phyloP scores from a whole-genome alignment of 2,329 filamentous ascomycete species.

The Hysterium pulicare region DNA sequence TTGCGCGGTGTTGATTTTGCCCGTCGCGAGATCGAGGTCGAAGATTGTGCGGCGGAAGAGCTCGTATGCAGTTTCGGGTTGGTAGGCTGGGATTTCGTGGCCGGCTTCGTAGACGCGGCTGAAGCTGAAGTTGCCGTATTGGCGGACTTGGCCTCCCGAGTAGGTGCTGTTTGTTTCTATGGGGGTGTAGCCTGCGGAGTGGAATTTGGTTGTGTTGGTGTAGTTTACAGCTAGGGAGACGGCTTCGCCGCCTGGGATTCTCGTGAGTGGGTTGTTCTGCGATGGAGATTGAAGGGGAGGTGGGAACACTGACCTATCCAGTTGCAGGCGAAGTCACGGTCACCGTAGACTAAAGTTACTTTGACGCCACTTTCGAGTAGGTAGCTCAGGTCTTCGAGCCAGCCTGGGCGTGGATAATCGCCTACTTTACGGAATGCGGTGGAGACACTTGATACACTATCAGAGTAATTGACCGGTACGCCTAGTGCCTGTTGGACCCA shows the following conservation, averaged over 20 bases:
- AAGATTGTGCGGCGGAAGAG: slow-evolving; percentile 53
- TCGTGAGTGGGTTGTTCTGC: slow-evolving; percentile 41
- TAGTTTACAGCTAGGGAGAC: slow-evolving; percentile 58
- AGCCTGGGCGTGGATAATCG: slow-evolving; percentile 48
- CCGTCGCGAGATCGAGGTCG: slow-evolving; percentile 54
- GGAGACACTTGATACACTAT: slow-evolving; percentile 39
- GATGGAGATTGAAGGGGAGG: not conserved
- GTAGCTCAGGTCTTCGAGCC: slow-evolving; percentile 49
- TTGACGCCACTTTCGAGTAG: slow-evolving; percentile 50
- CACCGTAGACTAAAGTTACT: slow-evolving; percentile 29
- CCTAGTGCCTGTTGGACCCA: slow-evolving; percentile 58
- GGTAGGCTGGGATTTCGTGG: slow-evolving; percentile 49
- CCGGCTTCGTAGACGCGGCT: slow-evolving; percentile 52
- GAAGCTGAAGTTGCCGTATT: slow-evolving; percentile 66
- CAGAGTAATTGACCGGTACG: slow-evolving; percentile 58
- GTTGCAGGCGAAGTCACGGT: slow-evolving; percentile 52
- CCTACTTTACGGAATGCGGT: slow-evolving; percentile 47
- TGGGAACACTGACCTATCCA: slow-evolving; percentile 50
- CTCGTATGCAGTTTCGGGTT: slow-evolving; percentile 49
- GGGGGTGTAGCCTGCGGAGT: slow-evolving; percentile 66
- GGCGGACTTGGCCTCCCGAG: slow-evolving; percentile 69
- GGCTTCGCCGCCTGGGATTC: slow-evolving; percentile 70
- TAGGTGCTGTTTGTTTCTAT: slow-evolving; percentile 67
- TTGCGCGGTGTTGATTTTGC: slow-evolving; percentile 39
- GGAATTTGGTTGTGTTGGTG: slow-evolving; percentile 55